phyloP scores from a whole-genome alignment of 371 early-diverging fungal species.

The Mucor velutinosus region DNA sequence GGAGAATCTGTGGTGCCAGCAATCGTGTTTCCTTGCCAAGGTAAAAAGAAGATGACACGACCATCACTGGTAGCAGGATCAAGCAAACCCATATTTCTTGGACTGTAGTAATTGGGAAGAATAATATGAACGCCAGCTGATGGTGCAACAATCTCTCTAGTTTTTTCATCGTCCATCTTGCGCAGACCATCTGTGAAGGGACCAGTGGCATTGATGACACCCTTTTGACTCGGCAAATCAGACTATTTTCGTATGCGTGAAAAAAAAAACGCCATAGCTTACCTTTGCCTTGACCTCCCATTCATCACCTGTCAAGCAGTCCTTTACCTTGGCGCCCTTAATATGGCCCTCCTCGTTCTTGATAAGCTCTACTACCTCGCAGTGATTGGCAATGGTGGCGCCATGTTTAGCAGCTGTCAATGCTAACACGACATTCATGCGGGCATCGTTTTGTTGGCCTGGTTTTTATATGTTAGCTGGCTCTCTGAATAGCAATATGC shows the following conservation, averaged over 20 bases:
- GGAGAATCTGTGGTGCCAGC: conserved; percentile 99
- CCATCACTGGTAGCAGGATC: conserved; percentile 98
- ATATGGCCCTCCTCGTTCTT: conserved; percentile 75
- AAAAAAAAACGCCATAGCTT: not conserved
- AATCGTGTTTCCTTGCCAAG: conserved; percentile 97
- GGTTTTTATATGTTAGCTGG: too few species aligned
- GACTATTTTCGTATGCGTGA: too few species aligned
- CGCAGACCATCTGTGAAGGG: conserved; percentile 84
- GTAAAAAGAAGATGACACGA: conserved; percentile 98
- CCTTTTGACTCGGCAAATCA: conserved; percentile 25
- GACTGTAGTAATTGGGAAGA: conserved; percentile 92
- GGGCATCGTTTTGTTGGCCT: conserved; percentile 95
- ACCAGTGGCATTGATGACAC: conserved; percentile 84
- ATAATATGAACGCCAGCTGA: conserved; percentile 97
- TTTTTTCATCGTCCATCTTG: conserved; percentile 81
- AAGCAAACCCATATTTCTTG: conserved; percentile 95
- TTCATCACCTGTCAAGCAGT: conserved; percentile 88
- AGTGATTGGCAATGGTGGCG: conserved; percentile 95
- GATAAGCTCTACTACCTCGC: conserved; percentile 84
- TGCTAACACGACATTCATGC: conserved; percentile 97
- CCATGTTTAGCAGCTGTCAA: conserved; percentile 95
- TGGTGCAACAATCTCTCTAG: conserved; percentile 89
- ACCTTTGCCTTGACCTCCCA: conserved; percentile 84
- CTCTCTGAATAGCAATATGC: conserved; percentile 28
- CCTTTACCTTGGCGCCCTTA: conserved; percentile 85